phyloP scores from a whole-genome alignment of 148 eudicot species.

The Spergularia marina region DNA sequence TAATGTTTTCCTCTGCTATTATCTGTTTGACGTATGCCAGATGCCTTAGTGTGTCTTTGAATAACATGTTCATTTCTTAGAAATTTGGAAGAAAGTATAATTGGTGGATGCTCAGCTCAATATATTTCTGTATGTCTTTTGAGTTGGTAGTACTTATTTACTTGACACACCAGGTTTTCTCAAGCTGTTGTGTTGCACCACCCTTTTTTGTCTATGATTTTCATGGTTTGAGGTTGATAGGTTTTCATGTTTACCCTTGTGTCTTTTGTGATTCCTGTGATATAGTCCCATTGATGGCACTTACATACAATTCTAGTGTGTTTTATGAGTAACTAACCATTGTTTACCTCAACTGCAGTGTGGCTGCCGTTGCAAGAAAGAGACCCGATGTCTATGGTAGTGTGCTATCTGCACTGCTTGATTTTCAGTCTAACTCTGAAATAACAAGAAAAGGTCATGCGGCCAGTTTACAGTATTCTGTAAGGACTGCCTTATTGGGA shows the following conservation, averaged over 20 bases:
- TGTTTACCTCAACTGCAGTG: conserved; percentile 48
- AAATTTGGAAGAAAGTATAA: background rate
- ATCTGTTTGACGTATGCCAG: no score
- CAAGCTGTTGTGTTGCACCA: background rate
- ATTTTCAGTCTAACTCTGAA: conserved; percentile 61
- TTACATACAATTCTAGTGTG: background rate
- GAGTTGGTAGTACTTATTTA: background rate
- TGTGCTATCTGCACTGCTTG: conserved; percentile 63
- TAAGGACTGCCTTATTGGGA: conserved; percentile 84
- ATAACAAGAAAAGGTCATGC: conserved; percentile 54
- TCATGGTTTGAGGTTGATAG: background rate
- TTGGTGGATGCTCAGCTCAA: background rate
- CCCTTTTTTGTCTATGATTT: background rate
- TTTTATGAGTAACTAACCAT: conserved; percentile 22
- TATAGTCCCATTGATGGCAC: background rate
- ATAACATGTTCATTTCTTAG: background rate
- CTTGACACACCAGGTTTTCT: background rate
- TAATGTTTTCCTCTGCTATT: no score
- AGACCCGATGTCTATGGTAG: conserved; percentile 59
- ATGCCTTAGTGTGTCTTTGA: background rate
- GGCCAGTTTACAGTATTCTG: conserved; percentile 79
- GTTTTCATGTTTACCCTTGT: background rate
- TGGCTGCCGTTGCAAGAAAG: conserved; percentile 77
- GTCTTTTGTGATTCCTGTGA: background rate
- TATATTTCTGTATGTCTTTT: background rate